Evolutionary conservation across 23 red algal genomes (phyloP), one percentile per base, ranked within the genome.

Genomic region (Cyanidiococcus yangmingshanensis): DNA sequence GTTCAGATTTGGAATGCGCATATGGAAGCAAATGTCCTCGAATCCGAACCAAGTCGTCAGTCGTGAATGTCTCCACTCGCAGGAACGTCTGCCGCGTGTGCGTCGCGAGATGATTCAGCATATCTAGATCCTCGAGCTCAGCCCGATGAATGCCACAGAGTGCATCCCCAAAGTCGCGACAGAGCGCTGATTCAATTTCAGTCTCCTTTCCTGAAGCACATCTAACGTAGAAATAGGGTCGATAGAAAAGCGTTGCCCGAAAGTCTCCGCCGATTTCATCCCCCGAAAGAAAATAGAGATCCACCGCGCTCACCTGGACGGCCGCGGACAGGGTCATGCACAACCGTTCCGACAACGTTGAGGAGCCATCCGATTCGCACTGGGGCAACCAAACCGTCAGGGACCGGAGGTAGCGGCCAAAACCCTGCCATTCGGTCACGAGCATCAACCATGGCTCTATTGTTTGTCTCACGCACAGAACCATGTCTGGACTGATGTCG

Each of bases 221-320:
- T 37, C 85, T 76, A 1, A 98, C 77, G 74, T 91, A 91, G 80
- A 98, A 81, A 83, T 98, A 98, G 18, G 94, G 94, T 45, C 85
- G 85, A 25, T 78, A 58, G 0, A 88, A 75, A 37, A 92, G 85
- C 21, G 94, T 86, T 7, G 85, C 85, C 16, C 79, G 74, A 77
- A 98, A 98, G 82, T 98, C 86, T 18, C 74, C 57, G 1, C 58
- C 67, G 26, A 39, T n/a, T 74, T 40, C 80, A 68, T 98, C 94
- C 30, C 85, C 88, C 1, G 83, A 74, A 21, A 98, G 59, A 58
- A 98, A 98, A 54, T 89, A 98, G 1, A 90, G 75, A 76, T 98
- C 94, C 0, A 92, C 87, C 16, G 82, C 94, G 79, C 86, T 79
- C 37, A 90, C 85, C 2, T 83, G 76, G 32, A n/a, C 68, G 41